These are phyloP conservation scores for Xylaria intraflava DNA, from an alignment of 495 filamentous ascomycete species.

Conservation along the genomic window DNA sequence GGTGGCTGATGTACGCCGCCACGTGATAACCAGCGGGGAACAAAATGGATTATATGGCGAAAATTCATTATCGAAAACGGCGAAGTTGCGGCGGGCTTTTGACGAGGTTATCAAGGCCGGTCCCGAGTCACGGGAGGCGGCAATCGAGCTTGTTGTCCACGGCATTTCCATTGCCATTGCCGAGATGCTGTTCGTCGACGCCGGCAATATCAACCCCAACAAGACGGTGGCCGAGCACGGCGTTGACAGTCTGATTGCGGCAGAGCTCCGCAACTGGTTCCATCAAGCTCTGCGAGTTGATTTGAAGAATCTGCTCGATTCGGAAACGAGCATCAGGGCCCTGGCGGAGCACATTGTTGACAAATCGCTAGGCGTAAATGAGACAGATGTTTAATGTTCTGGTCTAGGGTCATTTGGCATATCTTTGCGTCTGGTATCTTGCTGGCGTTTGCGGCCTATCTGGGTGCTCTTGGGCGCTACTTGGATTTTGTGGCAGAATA, in stretches of 20 bases:
- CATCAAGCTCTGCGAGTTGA: conserved; percentile 16
- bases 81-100: not conserved
- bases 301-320: conserved; percentile 22
- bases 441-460: too few relatives aligned
- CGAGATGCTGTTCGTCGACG: conserved; percentile 22
- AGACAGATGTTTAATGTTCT: too few relatives aligned
- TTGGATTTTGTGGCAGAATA: too few relatives aligned
- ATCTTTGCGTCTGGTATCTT: too few relatives aligned
- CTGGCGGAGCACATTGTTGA: not conserved
- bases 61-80: not conserved
- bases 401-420: too few relatives aligned
- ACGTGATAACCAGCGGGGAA: not conserved
- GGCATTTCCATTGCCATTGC: conserved; percentile 16
- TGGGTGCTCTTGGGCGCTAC: too few relatives aligned
- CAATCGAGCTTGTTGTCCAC: conserved; percentile 8
- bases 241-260: conserved; percentile 32
- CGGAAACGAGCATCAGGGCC: conserved; percentile 1
- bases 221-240: conserved; percentile 24
- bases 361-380: not conserved
- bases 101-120: not conserved
- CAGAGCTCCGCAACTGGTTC: conserved; percentile 33
- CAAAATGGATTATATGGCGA: not conserved
- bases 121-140: not conserved
- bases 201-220: conserved; percentile 10
- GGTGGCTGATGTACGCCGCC: conserved; percentile 7